Evolutionary conservation across 345 rosid species (phyloP).

Genomic region (Litchi chinensis): DNA sequence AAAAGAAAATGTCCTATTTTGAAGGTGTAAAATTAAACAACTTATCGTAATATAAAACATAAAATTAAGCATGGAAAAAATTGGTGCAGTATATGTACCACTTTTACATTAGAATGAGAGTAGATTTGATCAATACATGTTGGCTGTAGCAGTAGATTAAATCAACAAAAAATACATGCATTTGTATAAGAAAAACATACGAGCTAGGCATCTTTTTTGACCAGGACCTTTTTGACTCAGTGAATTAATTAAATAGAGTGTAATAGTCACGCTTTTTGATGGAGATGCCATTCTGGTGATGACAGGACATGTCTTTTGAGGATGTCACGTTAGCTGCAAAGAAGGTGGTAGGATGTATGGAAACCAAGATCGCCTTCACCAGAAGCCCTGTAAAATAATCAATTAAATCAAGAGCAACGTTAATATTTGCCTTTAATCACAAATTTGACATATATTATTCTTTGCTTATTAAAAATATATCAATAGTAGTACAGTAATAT

Average conservation of each 20-base stretch:
- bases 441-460: too few species aligned
- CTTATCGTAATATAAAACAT: not conserved
- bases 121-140: not conserved
- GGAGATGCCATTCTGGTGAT: not conserved
- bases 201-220: not conserved
- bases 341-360: not conserved
- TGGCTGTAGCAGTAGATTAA: not conserved
- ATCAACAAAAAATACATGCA: not conserved
- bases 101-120: not conserved
- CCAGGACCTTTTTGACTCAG: conserved; percentile 12
- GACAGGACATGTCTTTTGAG: conserved; percentile 3
- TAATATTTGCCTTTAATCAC: too few species aligned
- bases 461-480: too few species aligned
- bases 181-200: not conserved
- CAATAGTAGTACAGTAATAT: too few species aligned
- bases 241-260: not conserved
- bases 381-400: conserved; percentile 26
- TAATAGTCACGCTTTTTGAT: not conserved
- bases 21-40: too few species aligned
- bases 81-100: not conserved
- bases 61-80: not conserved
- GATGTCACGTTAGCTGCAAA: not conserved
- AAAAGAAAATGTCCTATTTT: too few species aligned
- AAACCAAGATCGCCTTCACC: conserved; percentile 17
- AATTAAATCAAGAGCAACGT: not conserved